Percentiles rank a stretch among this genome's conserved stretches.
Evolutionary conservation across 2,329 filamentous ascomycete species (phyloP).

Genomic region (Alternaria arborescens): DNA sequence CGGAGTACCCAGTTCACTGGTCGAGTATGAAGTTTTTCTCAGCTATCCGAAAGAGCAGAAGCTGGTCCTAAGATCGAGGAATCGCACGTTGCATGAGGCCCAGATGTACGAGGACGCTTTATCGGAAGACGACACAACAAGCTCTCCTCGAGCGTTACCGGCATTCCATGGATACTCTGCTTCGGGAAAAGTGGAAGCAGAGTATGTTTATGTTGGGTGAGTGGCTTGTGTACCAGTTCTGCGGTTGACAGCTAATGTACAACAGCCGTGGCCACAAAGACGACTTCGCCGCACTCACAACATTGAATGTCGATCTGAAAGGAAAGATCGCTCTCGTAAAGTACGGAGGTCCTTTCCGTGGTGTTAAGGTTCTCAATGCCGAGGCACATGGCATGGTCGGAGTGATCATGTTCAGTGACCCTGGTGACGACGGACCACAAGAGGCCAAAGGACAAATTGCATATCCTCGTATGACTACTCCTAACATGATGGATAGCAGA

Average conservation of each 20-base stretch:
- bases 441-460: conserved; percentile 49
- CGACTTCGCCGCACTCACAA: conserved; percentile 55
- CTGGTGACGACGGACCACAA: conserved; percentile 55
- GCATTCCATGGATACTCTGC: conserved; percentile 60
- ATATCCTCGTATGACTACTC: conserved; percentile 48
- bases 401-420: conserved; percentile 56
- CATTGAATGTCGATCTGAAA: conserved; percentile 54
- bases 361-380: conserved; percentile 60
- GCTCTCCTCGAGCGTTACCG: conserved; percentile 49
- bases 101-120: conserved; percentile 46
- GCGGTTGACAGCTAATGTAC: rapidly evolving
- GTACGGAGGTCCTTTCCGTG: conserved; percentile 57
- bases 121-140: conserved; percentile 44
- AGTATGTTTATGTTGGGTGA: conserved; percentile 58
- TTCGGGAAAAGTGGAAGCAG: conserved; percentile 56
- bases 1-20: conserved; percentile 33
- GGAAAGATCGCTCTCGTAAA: conserved; percentile 59
- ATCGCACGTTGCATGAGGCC: conserved; percentile 40
- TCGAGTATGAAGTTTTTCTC: conserved; percentile 51
- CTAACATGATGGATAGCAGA: background rate
- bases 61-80: conserved; percentile 40
- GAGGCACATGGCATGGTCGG: conserved; percentile 56
- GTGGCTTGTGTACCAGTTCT: conserved; percentile 43
- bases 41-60: conserved; percentile 49
- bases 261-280: conserved; percentile 51